phyloP scores from a whole-genome alignment of 345 rosid species.

The Erysimum cheiranthoides region DNA sequence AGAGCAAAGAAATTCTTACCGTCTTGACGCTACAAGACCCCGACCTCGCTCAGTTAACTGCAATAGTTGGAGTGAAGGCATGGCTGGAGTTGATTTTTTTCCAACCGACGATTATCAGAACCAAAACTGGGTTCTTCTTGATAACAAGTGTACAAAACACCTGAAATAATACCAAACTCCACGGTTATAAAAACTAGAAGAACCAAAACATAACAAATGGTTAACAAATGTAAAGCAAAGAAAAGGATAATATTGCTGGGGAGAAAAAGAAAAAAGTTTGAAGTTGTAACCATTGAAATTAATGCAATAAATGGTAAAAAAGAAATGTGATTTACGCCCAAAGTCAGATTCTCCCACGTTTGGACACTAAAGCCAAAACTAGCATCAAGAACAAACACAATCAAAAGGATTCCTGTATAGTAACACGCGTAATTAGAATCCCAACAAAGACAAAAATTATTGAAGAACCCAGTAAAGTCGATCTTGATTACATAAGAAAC shows the following conservation, averaged over 20 bases:
- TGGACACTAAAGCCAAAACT: background rate
- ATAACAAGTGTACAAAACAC: conserved; percentile 37
- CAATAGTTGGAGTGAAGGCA: conserved; percentile 93
- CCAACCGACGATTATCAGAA: conserved; percentile 37
- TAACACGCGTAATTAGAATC: conserved; percentile 22
- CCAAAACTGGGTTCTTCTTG: conserved; percentile 38
- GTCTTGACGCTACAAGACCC: conserved; percentile 77
- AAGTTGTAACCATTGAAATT: conserved; percentile 6
- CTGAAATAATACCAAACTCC: conserved; percentile 44
- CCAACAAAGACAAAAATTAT: conserved; percentile 4
- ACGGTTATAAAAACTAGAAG: conserved; percentile 1
- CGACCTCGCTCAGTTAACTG: conserved; percentile 87
- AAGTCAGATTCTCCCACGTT: conserved; percentile 15
- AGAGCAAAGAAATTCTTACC: conserved; percentile 52
- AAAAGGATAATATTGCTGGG: background rate
- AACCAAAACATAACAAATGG: conserved; percentile 3
- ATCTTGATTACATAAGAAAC: background rate
- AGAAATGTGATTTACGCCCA: conserved; percentile 8
- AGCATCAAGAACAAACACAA: background rate
- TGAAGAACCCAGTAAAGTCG: conserved; percentile 13
- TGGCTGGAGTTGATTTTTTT: conserved; percentile 44
- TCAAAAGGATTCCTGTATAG: background rate
- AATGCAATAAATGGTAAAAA: conserved; percentile 12
- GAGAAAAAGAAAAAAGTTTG: background rate
- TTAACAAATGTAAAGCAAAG: conserved; percentile 2